Base-by-base conservation (phyloP, 768 basidiomycete genomes). In the Mycena metata region DNA sequence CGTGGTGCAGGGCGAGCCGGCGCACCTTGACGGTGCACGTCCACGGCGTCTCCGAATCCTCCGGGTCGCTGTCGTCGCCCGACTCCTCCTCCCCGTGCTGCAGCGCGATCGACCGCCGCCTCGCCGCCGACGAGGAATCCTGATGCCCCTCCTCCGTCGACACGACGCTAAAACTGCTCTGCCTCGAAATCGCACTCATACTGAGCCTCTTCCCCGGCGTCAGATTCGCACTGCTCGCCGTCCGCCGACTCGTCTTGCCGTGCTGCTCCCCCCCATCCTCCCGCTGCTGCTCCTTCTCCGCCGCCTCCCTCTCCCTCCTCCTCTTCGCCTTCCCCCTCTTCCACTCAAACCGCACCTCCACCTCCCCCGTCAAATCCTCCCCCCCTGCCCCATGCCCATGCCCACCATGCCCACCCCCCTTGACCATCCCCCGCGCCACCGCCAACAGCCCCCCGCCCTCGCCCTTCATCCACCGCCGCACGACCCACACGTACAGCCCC, bases 11-110 rank as follows among this genome's bases (percentile, higher is more conserved):
- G 36, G 68, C 78, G 36, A 83, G 75, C 24, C 87, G 81, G 23
- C 90, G 86, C 39, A 92, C 82, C 67, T 90, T 88, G 70, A 96
- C 83, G n/a, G 89, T 89, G 75, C 96, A 98, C 51, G 91, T 90
- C 96, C 96, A 99, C 0, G 97, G 96, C 24, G 95, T 96, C 79
- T 99, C 96, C 49, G 94, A 95, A 75, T 98, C 97, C 76, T 99
- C 96, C 0, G 96, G 94, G 71, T 99, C 97, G 67, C 93, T 95
- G 50, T 96, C 95, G 17, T 92, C 90, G 0, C 85, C 94, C 2
- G 87, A 85, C 54, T 90, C 89, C 16, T 78, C 80, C 2, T 60
- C 66, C 3, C 33, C 55, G 11, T n/a, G 30, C 21, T 45, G 54
- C 6, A 15, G n/a, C 30, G n/a, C 36, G 21, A 65, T 33, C 35